These are phyloP conservation scores for Botryobasidium botryosum DNA, from an alignment of 768 basidiomycete species.

Conservation along the genomic window DNA sequence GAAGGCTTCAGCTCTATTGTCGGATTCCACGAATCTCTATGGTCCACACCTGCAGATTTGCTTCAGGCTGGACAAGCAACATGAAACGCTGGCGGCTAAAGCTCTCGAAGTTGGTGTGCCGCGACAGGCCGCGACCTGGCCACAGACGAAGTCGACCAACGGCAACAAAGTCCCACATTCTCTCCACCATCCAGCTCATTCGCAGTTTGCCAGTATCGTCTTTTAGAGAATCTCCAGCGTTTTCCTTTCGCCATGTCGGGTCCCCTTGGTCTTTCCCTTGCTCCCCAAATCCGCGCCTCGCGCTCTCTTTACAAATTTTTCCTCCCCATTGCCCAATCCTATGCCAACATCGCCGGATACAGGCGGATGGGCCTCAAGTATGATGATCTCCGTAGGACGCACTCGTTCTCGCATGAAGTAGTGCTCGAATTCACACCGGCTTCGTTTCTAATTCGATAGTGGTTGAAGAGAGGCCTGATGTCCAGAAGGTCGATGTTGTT, in stretches of 20 bases:
- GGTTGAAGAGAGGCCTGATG: conserved; percentile 57
- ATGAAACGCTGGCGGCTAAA: too few species aligned
- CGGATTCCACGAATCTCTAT: too few species aligned
- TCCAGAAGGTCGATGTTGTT: conserved; percentile 61
- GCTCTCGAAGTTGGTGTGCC: too few species aligned
- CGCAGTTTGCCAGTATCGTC: too few species aligned
- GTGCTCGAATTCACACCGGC: conserved; percentile 4
- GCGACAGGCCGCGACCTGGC: too few species aligned
- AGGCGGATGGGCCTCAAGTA: conserved; percentile 78
- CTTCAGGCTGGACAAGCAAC: too few species aligned
- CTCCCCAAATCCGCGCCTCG: conserved; percentile 54
- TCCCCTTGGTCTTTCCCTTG: conserved; percentile 54
- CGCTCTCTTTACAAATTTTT: conserved; percentile 49
- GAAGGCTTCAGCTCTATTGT: too few species aligned
- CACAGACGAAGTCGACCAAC: too few species aligned
- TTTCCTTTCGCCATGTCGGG: conserved; percentile 11
- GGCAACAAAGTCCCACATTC: too few species aligned
- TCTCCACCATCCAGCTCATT: too few species aligned
- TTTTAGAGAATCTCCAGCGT: too few species aligned
- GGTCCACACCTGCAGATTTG: too few species aligned
- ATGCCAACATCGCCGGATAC: conserved; percentile 66
- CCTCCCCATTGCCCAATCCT: conserved; percentile 69
- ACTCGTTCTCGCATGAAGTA: not conserved
- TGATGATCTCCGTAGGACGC: conserved; percentile 75
- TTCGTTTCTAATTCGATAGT: conserved; percentile 27